Evolutionary conservation across 106 monocot genomes (phyloP), one percentile per base, ranked within the genome.

Genomic region (Acanthochlamys bracteata): DNA sequence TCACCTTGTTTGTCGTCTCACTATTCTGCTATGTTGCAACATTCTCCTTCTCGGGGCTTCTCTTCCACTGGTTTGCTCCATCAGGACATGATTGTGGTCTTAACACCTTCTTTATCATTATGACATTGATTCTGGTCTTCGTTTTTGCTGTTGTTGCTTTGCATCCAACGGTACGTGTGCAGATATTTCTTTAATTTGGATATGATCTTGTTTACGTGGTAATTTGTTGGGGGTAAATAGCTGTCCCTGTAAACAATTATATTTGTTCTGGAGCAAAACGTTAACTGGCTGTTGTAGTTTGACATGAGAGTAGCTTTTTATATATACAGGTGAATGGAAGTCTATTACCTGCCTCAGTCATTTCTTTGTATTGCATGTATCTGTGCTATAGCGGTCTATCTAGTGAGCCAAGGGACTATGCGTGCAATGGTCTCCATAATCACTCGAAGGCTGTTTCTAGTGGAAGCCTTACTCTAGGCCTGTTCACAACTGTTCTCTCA

Each of bases 41-140:
- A 25, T 92, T 98, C 76, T 73, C 85, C 40, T 98, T 98, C 67
- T 80, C 98, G 39, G 98, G 88, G 26, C 53, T 98, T 33, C 83
- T 98, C 24, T 98, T 98, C 73, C 88, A 98, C 76, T 98, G 88
- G 85, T 98, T 98, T 69, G 78, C 92, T 63, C 88, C 91, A 64
- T 98, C 96, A 15, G 98, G 87, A 66, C 85, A 89, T 45, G 98
- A 92, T 43, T 98, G 98, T 71, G 81, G 98, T 23, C 83, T 98
- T 63, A 98, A 98, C 70, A 78, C 85, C 55, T 98, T 89, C 69
- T 89, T 92, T 46, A 80, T 98, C 60, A 83, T 98, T 43, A 66
- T 83, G 20, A 98, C 88, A 20, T 71, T 98, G 72, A 77, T 98
- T 66, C 80, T 98, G 62, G 88, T 81, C 43, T 85, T 92, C 75